Percentiles rank a stretch among this genome's conserved stretches.
Conservation (phyloP, 2,329 filamentous ascomycete species). For the Penicillium sp. region DNA sequence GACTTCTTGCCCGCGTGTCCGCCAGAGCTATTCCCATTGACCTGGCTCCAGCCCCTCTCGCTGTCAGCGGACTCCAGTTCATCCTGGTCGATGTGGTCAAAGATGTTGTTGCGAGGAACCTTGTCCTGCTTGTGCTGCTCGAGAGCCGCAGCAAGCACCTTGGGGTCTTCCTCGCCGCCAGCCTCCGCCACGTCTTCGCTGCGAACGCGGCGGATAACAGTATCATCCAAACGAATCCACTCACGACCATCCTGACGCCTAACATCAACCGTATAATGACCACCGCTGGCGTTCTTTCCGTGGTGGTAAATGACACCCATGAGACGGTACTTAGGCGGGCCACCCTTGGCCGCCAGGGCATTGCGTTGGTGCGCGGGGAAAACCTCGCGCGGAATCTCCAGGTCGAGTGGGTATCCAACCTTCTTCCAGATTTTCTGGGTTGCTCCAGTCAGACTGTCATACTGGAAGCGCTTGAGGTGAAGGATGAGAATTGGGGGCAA, state of each 20-base stretch:
- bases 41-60: slow-evolving; percentile 73
- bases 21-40: slow-evolving; percentile 55
- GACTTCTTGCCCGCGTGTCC: slow-evolving; percentile 63
- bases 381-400: slow-evolving; percentile 88
- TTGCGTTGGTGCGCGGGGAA: slow-evolving; percentile 72
- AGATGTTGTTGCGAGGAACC: slow-evolving; percentile 62
- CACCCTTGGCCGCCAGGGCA: slow-evolving; percentile 60
- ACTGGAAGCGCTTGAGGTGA: slow-evolving; percentile 96
- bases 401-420: slow-evolving; percentile 86
- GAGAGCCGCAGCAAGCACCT: slow-evolving; percentile 60
- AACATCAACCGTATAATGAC: slow-evolving; percentile 97
- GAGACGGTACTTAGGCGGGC: slow-evolving; percentile 76
- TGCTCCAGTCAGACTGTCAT: slow-evolving; percentile 73
- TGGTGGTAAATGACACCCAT: slow-evolving; percentile 95
- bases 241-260: slow-evolving; percentile 89
- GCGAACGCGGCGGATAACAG: slow-evolving; percentile 75
- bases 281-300: slow-evolving; percentile 90
- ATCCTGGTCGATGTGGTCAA: slow-evolving; percentile 62
- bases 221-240: slow-evolving; percentile 96
- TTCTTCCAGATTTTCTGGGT: slow-evolving; percentile 99
- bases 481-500: slow-evolving; percentile 88
- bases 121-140: slow-evolving; percentile 59
- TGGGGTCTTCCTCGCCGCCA: slow-evolving; percentile 73
- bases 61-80: slow-evolving; percentile 62
- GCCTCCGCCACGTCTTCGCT: slow-evolving; percentile 85